Conservation (phyloP, 805 yeast genomes). For the Candida incommunis region DNA sequence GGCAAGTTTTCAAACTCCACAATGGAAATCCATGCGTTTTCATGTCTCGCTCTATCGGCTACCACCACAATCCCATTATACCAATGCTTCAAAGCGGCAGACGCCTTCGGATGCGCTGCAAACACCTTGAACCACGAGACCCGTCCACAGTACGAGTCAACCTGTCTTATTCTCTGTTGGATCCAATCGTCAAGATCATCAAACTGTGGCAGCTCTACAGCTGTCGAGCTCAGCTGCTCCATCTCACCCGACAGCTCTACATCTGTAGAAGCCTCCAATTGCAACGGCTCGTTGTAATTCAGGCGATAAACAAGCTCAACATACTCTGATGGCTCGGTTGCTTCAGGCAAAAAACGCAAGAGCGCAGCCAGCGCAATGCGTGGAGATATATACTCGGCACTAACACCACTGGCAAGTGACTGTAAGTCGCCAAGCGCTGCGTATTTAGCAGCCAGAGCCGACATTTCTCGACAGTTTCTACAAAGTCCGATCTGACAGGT, state of each 20-base stretch:
- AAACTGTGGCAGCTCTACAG: not conserved
- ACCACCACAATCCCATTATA: not conserved
- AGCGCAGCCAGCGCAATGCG: not conserved
- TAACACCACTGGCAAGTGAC: not conserved
- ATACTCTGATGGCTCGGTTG: not conserved
- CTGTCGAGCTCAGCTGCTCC: not conserved
- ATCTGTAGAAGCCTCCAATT: not conserved
- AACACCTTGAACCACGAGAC: constrained; percentile 1
- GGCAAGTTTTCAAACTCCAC: not conserved
- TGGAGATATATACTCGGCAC: not conserved
- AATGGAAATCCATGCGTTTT: not conserved
- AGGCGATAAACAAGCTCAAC: not conserved
- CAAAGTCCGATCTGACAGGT: too few species aligned
- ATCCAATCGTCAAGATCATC: not conserved
- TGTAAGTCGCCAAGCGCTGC: not conserved
- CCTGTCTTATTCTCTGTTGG: not conserved
- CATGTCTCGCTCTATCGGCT: not conserved
- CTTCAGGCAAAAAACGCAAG: not conserved
- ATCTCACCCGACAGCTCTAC: not conserved
- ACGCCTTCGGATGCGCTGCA: not conserved
- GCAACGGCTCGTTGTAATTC: not conserved
- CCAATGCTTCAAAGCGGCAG: not conserved
- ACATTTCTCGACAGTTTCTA: too few species aligned
- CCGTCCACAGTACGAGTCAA: not conserved
- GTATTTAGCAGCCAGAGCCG: not conserved